Evolutionary conservation across 2,329 filamentous ascomycete genomes (phyloP).

Genomic region (Xylaria sp.): DNA sequence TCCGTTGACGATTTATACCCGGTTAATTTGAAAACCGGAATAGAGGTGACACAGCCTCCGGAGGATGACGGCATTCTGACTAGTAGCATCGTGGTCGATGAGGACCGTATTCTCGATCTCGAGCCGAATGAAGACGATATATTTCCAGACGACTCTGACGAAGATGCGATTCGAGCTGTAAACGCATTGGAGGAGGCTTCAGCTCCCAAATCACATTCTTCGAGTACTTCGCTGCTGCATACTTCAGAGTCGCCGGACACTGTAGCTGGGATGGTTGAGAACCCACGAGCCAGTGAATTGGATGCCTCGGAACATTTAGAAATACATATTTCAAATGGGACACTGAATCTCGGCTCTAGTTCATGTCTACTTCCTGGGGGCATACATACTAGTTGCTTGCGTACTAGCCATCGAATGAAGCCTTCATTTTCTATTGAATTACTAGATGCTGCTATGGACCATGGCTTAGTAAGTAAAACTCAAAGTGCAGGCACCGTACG

Average conservation of each 20-base stretch:
- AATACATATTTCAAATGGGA: constrained; percentile 8
- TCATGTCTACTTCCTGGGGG: constrained; percentile 50
- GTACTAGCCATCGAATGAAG: constrained; percentile 51
- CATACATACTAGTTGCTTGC: constrained; percentile 57
- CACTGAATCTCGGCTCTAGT: constrained; percentile 20
- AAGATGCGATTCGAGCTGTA: constrained; percentile 52
- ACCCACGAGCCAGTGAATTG: constrained; percentile 7
- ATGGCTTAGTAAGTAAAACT: constrained; percentile 54
- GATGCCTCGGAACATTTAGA: background rate
- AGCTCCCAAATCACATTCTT: constrained; percentile 16
- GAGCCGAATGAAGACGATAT: constrained; percentile 61
- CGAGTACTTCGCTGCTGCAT: background rate
- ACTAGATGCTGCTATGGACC: constrained; percentile 55
- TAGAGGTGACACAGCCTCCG: constrained; percentile 54
- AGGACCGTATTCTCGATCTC: constrained; percentile 63
- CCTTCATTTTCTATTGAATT: constrained; percentile 55
- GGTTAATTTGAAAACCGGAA: constrained; percentile 65
- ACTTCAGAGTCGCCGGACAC: constrained; percentile 3
- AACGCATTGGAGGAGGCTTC: constrained; percentile 27
- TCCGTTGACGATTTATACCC: constrained; percentile 91
- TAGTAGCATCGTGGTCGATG: constrained; percentile 72
- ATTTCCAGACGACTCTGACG: constrained; percentile 65
- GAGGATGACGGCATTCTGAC: constrained; percentile 49
- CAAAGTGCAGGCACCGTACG: constrained; percentile 33
- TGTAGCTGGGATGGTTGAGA: background rate